Percentiles rank a stretch among this genome's conserved stretches.
Evolutionary conservation across 202 grass and related monocot species (phyloP).

Genomic region (Saccharum hybrid): DNA sequence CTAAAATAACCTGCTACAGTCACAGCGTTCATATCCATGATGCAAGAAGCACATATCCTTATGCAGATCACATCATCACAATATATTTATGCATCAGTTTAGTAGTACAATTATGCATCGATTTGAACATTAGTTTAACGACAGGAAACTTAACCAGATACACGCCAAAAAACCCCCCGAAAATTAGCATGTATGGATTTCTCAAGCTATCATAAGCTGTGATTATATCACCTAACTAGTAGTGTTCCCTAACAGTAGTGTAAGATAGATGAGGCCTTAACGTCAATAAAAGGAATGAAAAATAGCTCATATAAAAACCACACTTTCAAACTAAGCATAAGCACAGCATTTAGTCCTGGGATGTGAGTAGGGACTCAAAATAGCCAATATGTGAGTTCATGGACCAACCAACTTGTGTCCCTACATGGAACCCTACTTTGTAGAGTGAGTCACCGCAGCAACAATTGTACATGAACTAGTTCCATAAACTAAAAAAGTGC

Average conservation of each 20-base stretch:
- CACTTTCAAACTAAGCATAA: neutral
- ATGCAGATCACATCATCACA: neutral
- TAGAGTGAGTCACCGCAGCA: neutral
- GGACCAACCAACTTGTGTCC: neutral
- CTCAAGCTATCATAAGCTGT: conserved; percentile 2
- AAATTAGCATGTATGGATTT: neutral
- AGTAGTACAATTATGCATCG: neutral
- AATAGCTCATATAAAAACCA: neutral
- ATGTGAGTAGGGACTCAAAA: neutral
- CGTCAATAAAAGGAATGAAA: neutral
- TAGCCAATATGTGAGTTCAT: neutral
- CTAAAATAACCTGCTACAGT: neutral
- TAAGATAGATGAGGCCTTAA: neutral
- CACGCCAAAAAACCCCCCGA: too few species aligned
- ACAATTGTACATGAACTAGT: neutral
- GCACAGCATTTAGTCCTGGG: neutral
- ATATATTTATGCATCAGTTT: neutral
- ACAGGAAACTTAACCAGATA: neutral
- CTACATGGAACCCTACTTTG: neutral
- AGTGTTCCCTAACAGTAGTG: neutral
- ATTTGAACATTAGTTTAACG: neutral
- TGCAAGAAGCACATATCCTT: neutral
- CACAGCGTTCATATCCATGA: neutral
- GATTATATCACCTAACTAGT: neutral
- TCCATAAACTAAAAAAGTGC: neutral